phyloP scores from a whole-genome alignment of 2,329 filamentous ascomycete genomes.

The Knufia petricola region DNA sequence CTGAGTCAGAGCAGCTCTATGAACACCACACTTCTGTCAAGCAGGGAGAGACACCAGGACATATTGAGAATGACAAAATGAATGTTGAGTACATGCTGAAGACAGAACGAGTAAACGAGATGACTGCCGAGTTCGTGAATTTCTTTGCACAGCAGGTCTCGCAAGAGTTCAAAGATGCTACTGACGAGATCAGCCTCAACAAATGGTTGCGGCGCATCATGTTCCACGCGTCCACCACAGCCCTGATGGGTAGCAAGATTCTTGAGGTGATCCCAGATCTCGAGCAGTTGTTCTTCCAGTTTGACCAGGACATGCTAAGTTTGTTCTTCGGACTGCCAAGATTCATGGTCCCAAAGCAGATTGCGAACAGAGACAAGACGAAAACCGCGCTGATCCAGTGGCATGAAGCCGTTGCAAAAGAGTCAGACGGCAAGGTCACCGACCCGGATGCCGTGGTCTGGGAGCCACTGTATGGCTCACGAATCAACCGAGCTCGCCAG shows the following conservation, averaged over 20 bases:
- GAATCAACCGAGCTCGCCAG: slow-evolving; percentile 19
- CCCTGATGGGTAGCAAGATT: slow-evolving; percentile 35
- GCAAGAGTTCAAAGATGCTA: neutral
- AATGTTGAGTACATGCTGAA: slow-evolving; percentile 12
- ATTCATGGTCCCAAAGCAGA: slow-evolving; percentile 11
- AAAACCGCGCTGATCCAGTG: slow-evolving; percentile 11
- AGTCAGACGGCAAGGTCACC: slow-evolving; percentile 9
- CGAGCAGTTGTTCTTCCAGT: slow-evolving; percentile 32
- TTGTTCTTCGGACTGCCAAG: slow-evolving; percentile 21
- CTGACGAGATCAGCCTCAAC: slow-evolving; percentile 2
- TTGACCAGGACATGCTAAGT: slow-evolving; percentile 17
- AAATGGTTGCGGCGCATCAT: slow-evolving; percentile 9
- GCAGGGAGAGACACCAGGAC: neutral
- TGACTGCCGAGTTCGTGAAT: slow-evolving; percentile 14
- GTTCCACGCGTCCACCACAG: slow-evolving; percentile 15
- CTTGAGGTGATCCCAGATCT: slow-evolving; percentile 34
- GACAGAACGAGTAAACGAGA: slow-evolving; percentile 11
- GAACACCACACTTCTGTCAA: neutral
- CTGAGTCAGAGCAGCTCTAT: slow-evolving; percentile 10
- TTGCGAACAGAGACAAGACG: slow-evolving; percentile 10
- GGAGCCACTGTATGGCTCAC: slow-evolving; percentile 20
- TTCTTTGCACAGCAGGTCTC: slow-evolving; percentile 5
- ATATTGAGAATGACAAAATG: slow-evolving; percentile 8
- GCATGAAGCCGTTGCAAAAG: slow-evolving; percentile 9
- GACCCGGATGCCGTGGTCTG: slow-evolving; percentile 13